Conservation (phyloP, 1,284 basidiomycete species). For the Ceratobasidium theobromae region DNA sequence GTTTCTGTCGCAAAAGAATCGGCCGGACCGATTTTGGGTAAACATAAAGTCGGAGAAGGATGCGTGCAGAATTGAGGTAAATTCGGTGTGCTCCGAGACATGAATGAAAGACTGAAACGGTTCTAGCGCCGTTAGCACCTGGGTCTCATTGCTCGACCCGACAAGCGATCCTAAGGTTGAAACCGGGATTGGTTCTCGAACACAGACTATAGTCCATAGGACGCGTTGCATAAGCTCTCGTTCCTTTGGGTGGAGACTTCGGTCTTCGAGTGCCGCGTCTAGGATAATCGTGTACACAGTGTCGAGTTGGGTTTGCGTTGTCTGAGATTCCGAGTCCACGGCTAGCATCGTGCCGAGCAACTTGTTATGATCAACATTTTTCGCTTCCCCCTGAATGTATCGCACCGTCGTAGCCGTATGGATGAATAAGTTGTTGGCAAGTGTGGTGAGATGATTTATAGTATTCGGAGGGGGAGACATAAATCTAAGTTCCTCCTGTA, state of each 20-base stretch:
- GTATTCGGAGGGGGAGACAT: background rate
- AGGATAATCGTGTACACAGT: background rate
- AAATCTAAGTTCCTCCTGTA: background rate
- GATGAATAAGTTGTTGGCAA: background rate
- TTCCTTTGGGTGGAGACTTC: background rate
- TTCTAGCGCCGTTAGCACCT: background rate
- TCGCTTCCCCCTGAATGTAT: background rate
- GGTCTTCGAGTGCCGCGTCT: background rate
- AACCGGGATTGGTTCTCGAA: background rate
- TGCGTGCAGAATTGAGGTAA: background rate
- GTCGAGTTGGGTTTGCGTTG: background rate
- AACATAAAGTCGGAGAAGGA: background rate
- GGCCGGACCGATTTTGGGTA: background rate
- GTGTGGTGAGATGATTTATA: background rate
- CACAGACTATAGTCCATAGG: constrained; percentile 1
- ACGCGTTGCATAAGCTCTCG: background rate
- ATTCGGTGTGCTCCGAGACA: background rate
- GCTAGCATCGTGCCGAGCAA: background rate
- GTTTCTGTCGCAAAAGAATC: too few species aligned
- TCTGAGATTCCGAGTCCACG: background rate
- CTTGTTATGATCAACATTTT: background rate
- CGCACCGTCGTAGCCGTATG: background rate
- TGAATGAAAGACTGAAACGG: background rate
- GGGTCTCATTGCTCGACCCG: background rate
- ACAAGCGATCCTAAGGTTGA: background rate